Evolutionary conservation across 2,329 filamentous ascomycete genomes (phyloP), one percentile per base, ranked within the genome.

Genomic region (Incumbomyces delicatus): DNA sequence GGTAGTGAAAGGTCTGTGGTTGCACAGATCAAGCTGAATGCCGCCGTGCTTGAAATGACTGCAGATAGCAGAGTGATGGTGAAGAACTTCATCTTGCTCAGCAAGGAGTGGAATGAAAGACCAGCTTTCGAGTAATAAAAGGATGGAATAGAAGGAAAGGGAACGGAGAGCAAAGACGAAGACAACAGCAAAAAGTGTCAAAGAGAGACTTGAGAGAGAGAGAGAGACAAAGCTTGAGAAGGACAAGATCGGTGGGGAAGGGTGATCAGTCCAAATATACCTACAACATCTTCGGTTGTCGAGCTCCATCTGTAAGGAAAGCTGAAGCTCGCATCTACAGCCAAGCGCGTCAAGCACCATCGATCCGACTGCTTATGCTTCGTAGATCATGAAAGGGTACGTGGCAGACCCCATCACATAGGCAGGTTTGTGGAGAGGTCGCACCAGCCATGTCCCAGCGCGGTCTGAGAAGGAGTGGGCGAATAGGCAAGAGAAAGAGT

Each of bases 301-400:
- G 5, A 35, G 33, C 13, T 35, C 33, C 33, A 35, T n/a, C 33
- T n/a, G 33, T 35, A 5, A 14, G 27, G 17, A 12, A 17, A 14
- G 27, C n/a, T 42, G 40, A 42, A 8, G 29, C 30, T 42, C 20
- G 17, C 13, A 33, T 3, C 29, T 29, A 30, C 29, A 29, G 29
- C 40, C 40, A 42, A 42, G 40, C 27, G 22, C 22, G 29, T n/a
- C 38, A 41, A 41, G 38, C 20, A 33, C 31, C 40, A 42, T n/a
- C 29, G 40, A 42, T 42, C 27, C 13, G 14, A 33, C 40, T 42
- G 40, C 29, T 42, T 33, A 14, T 33, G 40, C 40, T 17, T 33
- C 40, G 40, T 42, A n/a, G 40, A 33, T 33, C 40, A 42, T 42
- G 40, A n/a, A n/a, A n/a, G n/a, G n/a, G n/a, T n/a, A n/a, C n/a